A percentile compares a stretch with the other conserved stretches of the same genome.
phyloP scores from a whole-genome alignment of 495 filamentous ascomycete genomes.

The Pseudevernia furfuracea region DNA sequence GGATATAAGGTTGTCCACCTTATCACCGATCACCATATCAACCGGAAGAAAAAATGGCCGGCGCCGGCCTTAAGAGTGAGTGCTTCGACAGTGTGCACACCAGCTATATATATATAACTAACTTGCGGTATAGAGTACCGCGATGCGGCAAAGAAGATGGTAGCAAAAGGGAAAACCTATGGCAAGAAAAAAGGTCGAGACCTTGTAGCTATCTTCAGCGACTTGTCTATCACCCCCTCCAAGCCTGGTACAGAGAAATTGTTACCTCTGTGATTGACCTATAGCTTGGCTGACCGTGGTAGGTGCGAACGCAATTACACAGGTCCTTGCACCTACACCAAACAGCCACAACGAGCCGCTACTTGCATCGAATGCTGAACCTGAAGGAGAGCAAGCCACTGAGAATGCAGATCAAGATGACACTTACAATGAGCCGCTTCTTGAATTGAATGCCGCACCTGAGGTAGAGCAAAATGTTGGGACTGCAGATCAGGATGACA shows the following conservation, averaged over 20 bases:
- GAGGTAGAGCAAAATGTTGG: neutral
- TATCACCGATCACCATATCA: neutral
- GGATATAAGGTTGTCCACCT: neutral
- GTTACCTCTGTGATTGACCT: neutral
- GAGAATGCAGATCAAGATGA: neutral
- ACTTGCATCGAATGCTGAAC: neutral
- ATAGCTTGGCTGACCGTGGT: neutral
- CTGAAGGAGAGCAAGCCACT: neutral
- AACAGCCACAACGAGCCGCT: neutral
- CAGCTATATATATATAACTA: neutral
- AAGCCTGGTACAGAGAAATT: neutral
- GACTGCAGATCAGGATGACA: neutral
- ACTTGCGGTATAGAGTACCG: neutral
- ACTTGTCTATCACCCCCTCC: neutral
- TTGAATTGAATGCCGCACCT: neutral
- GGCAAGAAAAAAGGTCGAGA: neutral
- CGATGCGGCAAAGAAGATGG: neutral
- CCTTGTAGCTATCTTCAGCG: neutral
- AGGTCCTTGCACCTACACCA: neutral
- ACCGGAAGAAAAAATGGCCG: neutral
- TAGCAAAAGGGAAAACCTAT: slow-evolving; percentile 7
- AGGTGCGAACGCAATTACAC: neutral
- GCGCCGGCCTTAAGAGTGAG: neutral
- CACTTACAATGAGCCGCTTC: too few species aligned
- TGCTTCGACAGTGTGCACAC: neutral